Conservation (phyloP, 768 basidiomycete species). For the Suillus placidus region DNA sequence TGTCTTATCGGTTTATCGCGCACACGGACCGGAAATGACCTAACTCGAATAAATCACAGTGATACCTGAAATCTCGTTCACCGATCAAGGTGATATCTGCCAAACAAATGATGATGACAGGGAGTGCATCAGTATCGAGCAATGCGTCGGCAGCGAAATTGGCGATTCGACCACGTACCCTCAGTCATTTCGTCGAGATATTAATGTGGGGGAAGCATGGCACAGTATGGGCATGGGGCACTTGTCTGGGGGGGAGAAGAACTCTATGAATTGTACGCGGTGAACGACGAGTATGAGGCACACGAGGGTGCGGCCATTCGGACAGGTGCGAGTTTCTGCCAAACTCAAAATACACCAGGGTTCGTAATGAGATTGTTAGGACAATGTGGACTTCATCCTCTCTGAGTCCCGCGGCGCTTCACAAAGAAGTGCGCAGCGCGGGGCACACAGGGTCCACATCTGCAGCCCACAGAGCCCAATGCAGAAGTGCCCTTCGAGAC, state of each 20-base stretch:
- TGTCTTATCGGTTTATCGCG: not conserved
- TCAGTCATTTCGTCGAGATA: not conserved
- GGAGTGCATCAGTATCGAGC: not conserved
- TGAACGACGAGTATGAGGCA: not conserved
- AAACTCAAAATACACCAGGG: not conserved
- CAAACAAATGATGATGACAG: not conserved
- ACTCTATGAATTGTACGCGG: no score
- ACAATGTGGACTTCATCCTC: slow-evolving; percentile 36
- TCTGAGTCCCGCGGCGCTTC: slow-evolving; percentile 35
- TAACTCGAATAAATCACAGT: not conserved
- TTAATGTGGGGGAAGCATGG: not conserved
- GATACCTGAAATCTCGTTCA: not conserved
- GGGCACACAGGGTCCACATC: slow-evolving; percentile 19
- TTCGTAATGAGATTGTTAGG: slow-evolving; percentile 11
- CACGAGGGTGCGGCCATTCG: not conserved
- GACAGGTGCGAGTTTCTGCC: not conserved
- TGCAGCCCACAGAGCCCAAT: slow-evolving; percentile 21
- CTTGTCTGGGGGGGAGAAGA: slow-evolving; percentile 1
- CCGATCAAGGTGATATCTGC: not conserved
- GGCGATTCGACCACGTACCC: not conserved
- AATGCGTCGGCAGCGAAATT: not conserved
- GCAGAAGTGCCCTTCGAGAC: slow-evolving; percentile 22
- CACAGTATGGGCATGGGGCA: not conserved
- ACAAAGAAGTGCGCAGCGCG: slow-evolving; percentile 27
- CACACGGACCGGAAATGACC: not conserved